Percentiles rank a stretch among this genome's conserved stretches.
Evolutionary conservation across 1,139 yeast genomes (phyloP).

Genomic region (Groenewaldozyma sp.): DNA sequence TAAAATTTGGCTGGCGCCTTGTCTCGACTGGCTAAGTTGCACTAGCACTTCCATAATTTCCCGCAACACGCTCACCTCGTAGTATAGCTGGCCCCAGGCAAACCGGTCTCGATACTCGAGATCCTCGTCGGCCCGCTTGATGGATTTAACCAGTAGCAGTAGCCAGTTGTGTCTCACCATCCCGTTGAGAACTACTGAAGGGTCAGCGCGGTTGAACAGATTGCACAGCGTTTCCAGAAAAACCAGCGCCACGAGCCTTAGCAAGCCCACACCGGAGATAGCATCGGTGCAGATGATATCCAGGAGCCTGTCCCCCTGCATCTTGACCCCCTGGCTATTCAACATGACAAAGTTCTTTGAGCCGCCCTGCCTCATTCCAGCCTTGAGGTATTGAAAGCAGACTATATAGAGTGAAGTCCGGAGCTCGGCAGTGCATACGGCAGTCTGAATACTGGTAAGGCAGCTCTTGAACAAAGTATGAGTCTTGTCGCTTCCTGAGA

Average conservation of each 20-base stretch:
- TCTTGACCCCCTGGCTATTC: constrained; percentile 43
- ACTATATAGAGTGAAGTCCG: constrained; percentile 75
- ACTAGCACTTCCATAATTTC: constrained; percentile 60
- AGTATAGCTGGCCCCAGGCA: constrained; percentile 32
- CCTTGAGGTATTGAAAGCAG: constrained; percentile 50
- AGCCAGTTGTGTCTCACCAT: constrained; percentile 60
- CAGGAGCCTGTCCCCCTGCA: constrained; percentile 53
- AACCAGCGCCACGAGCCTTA: constrained; percentile 67
- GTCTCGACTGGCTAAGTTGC: constrained; percentile 64
- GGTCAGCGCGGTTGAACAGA: constrained; percentile 41
- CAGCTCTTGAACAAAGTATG: constrained; percentile 67
- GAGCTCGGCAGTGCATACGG: constrained; percentile 55
- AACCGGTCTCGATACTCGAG: constrained; percentile 27
- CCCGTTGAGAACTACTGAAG: constrained; percentile 50
- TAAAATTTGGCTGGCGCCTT: constrained; percentile 67
- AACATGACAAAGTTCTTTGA: constrained; percentile 38
- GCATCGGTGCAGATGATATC: constrained; percentile 70
- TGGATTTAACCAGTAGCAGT: constrained; percentile 52
- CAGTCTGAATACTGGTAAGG: constrained; percentile 59
- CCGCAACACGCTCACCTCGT: constrained; percentile 70
- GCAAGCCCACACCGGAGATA: constrained; percentile 66
- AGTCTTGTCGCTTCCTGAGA: constrained; percentile 44
- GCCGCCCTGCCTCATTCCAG: constrained; percentile 14
- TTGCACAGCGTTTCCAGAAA: constrained; percentile 63
- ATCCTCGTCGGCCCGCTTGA: constrained; percentile 61